Conservation (phyloP, 2,329 filamentous ascomycete genomes). For the Colletotrichum gloeosporioides region DNA sequence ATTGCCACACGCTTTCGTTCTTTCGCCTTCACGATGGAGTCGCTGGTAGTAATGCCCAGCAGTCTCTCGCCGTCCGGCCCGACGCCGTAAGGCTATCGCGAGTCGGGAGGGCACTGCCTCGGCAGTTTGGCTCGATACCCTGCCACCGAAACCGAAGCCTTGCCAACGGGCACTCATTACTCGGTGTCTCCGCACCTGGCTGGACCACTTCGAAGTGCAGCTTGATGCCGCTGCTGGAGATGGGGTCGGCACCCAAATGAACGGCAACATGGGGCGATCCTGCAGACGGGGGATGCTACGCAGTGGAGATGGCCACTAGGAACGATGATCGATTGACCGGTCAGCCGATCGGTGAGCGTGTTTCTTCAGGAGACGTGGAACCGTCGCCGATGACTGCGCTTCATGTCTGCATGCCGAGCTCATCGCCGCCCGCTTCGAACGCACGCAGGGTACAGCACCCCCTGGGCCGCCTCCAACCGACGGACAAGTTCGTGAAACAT, state of each 20-base stretch:
- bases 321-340: background rate
- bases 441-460: background rate
- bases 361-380: background rate
- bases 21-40: background rate
- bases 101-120: background rate
- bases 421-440: background rate
- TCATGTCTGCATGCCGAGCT: background rate
- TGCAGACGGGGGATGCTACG: background rate
- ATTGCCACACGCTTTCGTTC: background rate
- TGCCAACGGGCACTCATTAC: background rate
- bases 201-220: background rate
- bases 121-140: background rate
- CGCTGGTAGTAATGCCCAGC: background rate
- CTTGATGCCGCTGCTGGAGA: background rate
- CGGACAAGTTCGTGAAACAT: background rate
- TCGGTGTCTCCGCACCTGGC: background rate
- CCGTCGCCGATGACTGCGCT: background rate
- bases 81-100: background rate
- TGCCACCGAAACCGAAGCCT: background rate
- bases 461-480: background rate
- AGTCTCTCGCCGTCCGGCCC: background rate
- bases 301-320: background rate
- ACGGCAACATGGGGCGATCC: slow-evolving; percentile 7
- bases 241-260: background rate
- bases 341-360: background rate